phyloP scores from a whole-genome alignment of 2,329 filamentous ascomycete species.

The Aquanectria penicillioides region DNA sequence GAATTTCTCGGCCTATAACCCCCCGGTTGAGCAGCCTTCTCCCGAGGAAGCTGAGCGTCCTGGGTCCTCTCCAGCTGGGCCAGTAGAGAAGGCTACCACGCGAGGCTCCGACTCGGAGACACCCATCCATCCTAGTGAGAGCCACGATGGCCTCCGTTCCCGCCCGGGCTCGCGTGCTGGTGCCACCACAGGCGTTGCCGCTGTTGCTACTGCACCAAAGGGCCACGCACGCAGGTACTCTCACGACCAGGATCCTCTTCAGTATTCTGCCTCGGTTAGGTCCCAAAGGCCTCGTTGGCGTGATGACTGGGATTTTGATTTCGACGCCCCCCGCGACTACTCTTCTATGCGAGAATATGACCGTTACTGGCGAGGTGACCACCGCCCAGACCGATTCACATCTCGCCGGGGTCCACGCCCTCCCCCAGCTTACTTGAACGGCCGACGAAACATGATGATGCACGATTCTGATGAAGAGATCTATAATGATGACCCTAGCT shows the following conservation, averaged over 20 bases:
- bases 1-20: constrained; percentile 28
- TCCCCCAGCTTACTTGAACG: constrained; percentile 39
- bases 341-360: constrained; percentile 36
- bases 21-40: constrained; percentile 20
- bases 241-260: constrained; percentile 35
- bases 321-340: constrained; percentile 28
- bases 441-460: constrained; percentile 23
- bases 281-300: constrained; percentile 35
- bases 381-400: constrained; percentile 35
- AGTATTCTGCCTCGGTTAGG: constrained; percentile 33
- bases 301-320: constrained; percentile 39
- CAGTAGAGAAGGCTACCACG: constrained; percentile 12
- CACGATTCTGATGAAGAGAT: constrained; percentile 41
- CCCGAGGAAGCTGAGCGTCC: constrained; percentile 26
- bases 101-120: constrained; percentile 32
- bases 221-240: constrained; percentile 26
- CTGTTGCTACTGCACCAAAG: constrained; percentile 24
- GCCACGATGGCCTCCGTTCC: constrained; percentile 31
- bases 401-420: constrained; percentile 35
- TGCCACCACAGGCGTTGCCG: too few species aligned
- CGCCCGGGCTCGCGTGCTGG: constrained; percentile 33
- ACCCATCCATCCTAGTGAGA: constrained; percentile 31
- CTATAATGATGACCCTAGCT: constrained; percentile 33
- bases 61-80: constrained; percentile 25
- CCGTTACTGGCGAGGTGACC: constrained; percentile 37